Percentiles rank a stretch among this genome's conserved stretches.
Evolutionary conservation across 208 protist genomes (phyloP).

Genomic region (Wallacemonas sp.): DNA sequence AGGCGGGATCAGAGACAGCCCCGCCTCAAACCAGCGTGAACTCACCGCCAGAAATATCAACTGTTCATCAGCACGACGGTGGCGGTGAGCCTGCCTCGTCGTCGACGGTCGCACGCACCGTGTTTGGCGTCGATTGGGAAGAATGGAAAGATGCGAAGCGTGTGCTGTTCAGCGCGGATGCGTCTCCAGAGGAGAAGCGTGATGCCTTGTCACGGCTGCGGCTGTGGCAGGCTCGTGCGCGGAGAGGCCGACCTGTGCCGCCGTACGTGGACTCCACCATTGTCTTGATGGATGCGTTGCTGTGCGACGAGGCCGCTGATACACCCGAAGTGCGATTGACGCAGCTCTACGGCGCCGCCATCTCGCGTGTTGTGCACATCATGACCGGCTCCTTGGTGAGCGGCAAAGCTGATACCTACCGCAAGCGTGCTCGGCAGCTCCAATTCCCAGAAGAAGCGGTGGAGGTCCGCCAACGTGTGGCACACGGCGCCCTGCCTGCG

Average conservation of each 20-base stretch:
- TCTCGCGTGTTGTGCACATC: constrained; percentile 81
- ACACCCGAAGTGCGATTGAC: background rate
- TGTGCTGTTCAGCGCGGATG: constrained; percentile 46
- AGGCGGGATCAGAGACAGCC: background rate
- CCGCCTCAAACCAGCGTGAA: background rate
- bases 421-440: constrained; percentile 66
- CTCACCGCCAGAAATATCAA: too few relatives aligned
- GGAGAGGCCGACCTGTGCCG: constrained; percentile 55
- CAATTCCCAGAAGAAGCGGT: constrained; percentile 85
- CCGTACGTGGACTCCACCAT: constrained; percentile 73
- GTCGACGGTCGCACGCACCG: constrained; percentile 24
- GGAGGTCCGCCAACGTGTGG: constrained; percentile 86
- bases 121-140: constrained; percentile 65
- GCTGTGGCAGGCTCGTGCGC: constrained; percentile 62
- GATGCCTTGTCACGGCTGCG: constrained; percentile 39
- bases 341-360: constrained; percentile 62
- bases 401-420: constrained; percentile 70
- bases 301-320: constrained; percentile 50
- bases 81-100: background rate
- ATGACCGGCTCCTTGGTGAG: constrained; percentile 82
- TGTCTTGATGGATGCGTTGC: constrained; percentile 53
- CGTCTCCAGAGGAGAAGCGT: constrained; percentile 30
- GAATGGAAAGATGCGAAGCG: constrained; percentile 71
- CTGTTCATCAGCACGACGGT: too few relatives aligned
- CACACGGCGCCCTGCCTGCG: constrained; percentile 67